phyloP scores from a whole-genome alignment of 176 grass and related monocot genomes.

The Triticum dicoccoides region DNA sequence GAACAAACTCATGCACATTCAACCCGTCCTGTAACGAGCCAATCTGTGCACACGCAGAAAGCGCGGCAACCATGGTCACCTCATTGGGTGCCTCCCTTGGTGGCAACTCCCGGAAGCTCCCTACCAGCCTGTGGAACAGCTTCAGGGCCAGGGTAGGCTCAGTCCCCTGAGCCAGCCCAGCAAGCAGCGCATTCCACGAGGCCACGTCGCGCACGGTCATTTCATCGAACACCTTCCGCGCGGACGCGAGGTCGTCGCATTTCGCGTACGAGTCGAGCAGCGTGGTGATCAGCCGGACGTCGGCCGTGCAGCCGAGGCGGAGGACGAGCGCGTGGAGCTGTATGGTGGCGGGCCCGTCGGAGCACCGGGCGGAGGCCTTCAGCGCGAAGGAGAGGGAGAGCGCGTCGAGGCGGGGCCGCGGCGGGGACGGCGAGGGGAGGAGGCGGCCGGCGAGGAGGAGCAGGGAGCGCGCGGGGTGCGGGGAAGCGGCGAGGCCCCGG shows the following conservation, averaged over 20 bases:
- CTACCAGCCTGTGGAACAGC: slow-evolving; percentile 55
- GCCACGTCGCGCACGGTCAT: slow-evolving; percentile 63
- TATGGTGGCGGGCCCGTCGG: slow-evolving; percentile 24
- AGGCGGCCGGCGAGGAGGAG: slow-evolving; percentile 53
- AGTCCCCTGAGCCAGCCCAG: slow-evolving; percentile 54
- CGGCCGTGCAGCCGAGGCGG: slow-evolving; percentile 43
- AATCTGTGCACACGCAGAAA: slow-evolving; percentile 69
- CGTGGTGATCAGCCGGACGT: slow-evolving; percentile 62
- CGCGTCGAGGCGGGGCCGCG: slow-evolving; percentile 53
- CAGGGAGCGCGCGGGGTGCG: slow-evolving; percentile 46
- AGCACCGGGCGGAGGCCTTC: slow-evolving; percentile 60
- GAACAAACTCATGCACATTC: slow-evolving; percentile 51
- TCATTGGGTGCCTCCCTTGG: slow-evolving; percentile 59
- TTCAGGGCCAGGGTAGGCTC: slow-evolving; percentile 50
- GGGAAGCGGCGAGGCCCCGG: slow-evolving; percentile 54
- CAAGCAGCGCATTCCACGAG: slow-evolving; percentile 75
- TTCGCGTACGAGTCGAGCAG: slow-evolving; percentile 77
- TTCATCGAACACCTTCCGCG: slow-evolving; percentile 71
- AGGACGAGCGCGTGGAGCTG: slow-evolving; percentile 67
- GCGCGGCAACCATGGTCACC: slow-evolving; percentile 52
- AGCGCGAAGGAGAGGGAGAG: slow-evolving; percentile 79
- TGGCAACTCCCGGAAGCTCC: slow-evolving; percentile 27
- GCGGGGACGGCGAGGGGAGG: slow-evolving; percentile 13
- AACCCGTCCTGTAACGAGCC: slow-evolving; percentile 44
- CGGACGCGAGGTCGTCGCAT: slow-evolving; percentile 29